These are phyloP conservation scores for Boletus pseudopeckii DNA, from an alignment of 768 basidiomycete species.

Conservation along the genomic window DNA sequence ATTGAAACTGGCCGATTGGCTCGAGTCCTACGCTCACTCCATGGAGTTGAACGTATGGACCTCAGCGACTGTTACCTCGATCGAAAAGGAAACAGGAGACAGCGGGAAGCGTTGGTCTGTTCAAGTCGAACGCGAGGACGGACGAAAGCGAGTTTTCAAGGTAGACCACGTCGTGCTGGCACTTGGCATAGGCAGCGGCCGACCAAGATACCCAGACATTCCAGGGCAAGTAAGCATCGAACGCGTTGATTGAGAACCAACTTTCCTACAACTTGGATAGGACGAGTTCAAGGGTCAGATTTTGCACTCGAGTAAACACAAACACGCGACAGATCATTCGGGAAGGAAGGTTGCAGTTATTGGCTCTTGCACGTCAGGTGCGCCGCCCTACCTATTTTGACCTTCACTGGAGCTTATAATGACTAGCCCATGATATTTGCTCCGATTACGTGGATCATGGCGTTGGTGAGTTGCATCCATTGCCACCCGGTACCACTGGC, in stretches of 20 bases:
- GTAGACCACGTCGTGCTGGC: constrained; percentile 52
- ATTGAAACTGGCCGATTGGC: constrained; percentile 58
- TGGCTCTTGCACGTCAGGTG: constrained; percentile 62
- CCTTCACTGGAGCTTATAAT: not conserved
- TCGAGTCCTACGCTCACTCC: constrained; percentile 58
- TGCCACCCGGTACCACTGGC: not conserved
- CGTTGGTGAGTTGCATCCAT: constrained; percentile 35
- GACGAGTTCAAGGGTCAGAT: constrained; percentile 61
- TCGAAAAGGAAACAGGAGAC: constrained; percentile 27
- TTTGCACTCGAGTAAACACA: constrained; percentile 57
- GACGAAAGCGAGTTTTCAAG: constrained; percentile 36
- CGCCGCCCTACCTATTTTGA: constrained; percentile 20
- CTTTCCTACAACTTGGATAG: constrained; percentile 25
- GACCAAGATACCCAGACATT: constrained; percentile 42
- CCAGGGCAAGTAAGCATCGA: constrained; percentile 39
- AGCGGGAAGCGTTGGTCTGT: constrained; percentile 44
- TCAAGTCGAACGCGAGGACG: constrained; percentile 34
- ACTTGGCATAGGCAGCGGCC: constrained; percentile 45
- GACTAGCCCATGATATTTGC: constrained; percentile 46
- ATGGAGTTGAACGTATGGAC: constrained; percentile 68
- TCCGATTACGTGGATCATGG: constrained; percentile 44
- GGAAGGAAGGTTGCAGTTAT: constrained; percentile 74
- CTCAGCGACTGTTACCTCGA: constrained; percentile 34
- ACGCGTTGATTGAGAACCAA: not conserved
- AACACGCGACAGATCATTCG: constrained; percentile 49